Base-by-base conservation (phyloP, 768 basidiomycete genomes). In the Plicaturopsis crispa region DNA sequence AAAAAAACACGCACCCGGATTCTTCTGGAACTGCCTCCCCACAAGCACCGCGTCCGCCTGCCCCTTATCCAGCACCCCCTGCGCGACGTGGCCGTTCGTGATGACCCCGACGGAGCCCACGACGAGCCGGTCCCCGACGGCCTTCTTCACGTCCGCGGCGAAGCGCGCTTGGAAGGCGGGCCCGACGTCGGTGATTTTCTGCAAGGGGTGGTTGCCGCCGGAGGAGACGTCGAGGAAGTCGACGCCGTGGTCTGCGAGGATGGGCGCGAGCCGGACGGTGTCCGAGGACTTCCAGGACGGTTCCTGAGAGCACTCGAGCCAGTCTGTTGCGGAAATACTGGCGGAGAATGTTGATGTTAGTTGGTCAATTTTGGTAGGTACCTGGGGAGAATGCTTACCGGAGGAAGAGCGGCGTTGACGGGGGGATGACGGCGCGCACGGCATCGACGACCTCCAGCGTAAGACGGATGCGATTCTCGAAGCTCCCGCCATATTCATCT, bases 171-270 rank as follows among this genome's bases (percentile, higher is more conserved):
- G 78, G 45, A 70, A 77, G 2, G 65, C 66, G 6, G 56, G 59
- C 0, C 60, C 60, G 14, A 40, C 35, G 14, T 8, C 8, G 26
- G 10, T 8, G 14, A 28, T 8, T 4, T 41, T 23, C 41, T 74
- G 73, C 31, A 51, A 48, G 1, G 66, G 52, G 41, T 68, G 61
- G 36, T 69, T 73, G 1, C 85, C 88, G 3, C 77, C 84, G 0
- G 69, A 67, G 4, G 78, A 81, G 24, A 84, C 71, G 47, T 90
- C 87, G 33, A 90, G 58, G 24, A 90, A 62, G 55, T 89, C 88
- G 36, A 89, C 71, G 4, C 84, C 84, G 31, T 76, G 69, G 11
- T 72, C 67, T 13, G 65, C 65, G 13, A 89, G 67, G 44, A 78
- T 69, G 13, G 65, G 60, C 2, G 78, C 73, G 17, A 88, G 61